Base-by-base conservation (phyloP, 1,284 basidiomycete genomes). In the Tilletia walkeri region DNA sequence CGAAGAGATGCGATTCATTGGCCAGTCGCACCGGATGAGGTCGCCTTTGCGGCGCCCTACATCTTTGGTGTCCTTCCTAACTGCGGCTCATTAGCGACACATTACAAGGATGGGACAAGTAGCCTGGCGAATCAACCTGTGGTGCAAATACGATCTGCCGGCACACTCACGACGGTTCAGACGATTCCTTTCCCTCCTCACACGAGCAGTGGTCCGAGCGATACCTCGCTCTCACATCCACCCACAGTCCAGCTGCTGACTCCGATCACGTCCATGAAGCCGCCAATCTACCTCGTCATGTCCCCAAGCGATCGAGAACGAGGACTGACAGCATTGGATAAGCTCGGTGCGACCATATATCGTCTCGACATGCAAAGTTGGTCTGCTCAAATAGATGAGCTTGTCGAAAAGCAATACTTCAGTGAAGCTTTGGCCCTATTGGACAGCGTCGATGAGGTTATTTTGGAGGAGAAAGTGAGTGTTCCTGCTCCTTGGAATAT, bases 41-140 rank as follows among this genome's bases (percentile, higher is more conserved):
- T 92, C 65, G 93, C 89, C 0, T 92, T 90, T 72, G 86, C 91
- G 47, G 91, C 90, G 76, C 94, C 94, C 0, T 95, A 94, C 81
- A 87, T 96, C 49, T 88, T 95, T 79, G 90, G 72, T 47, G 67
- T 77, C 45, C 68, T 78, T 56, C 80, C 77, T 20, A 71, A 61
- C 47, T 53, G 69, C 59, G 75, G 74, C 14, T 76, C 75, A 5
- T 72, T 78, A 45, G 70, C 75, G 6, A 63, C 59, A 6, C 59
- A 63, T 20, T 63, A 38, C 59, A 63, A 63, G 34, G 65, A 50
- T 68, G 72, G 65, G 66, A 70, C 70, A 72, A 72, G 67, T 70
- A 73, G 67, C 70, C 70, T 39, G 38, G 75, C 75, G 24, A 68
- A 71, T 67, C 54, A 72, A 48, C 74, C 79, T 0, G 67, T 72